Evolutionary conservation across 2,329 filamentous ascomycete genomes (phyloP).

Genomic region (Arachnopeziza araneosa): DNA sequence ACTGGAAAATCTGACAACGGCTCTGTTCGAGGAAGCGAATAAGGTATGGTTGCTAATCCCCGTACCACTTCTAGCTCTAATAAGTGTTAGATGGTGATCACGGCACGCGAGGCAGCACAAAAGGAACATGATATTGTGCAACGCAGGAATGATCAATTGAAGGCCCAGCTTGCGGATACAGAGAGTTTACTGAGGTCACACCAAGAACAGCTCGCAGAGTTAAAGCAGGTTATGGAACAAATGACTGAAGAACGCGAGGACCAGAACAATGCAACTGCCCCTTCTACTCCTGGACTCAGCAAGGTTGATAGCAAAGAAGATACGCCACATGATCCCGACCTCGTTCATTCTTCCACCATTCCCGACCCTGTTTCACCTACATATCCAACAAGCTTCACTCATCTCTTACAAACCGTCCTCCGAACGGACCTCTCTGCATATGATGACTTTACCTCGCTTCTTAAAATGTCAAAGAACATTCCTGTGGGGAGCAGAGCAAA

Average conservation of each 20-base stretch:
- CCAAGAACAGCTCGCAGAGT: constrained; percentile 84
- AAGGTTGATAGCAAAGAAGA: constrained; percentile 58
- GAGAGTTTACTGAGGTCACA: constrained; percentile 82
- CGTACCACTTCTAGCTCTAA: constrained; percentile 40
- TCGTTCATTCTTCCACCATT: constrained; percentile 21
- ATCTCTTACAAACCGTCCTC: constrained; percentile 77
- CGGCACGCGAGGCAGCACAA: constrained; percentile 82
- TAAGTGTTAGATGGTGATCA: constrained; percentile 86
- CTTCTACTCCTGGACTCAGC: constrained; percentile 71
- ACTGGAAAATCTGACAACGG: constrained; percentile 81
- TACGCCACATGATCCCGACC: constrained; percentile 34
- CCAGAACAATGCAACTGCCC: constrained; percentile 59
- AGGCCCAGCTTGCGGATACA: constrained; percentile 77
- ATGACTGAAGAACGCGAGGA: constrained; percentile 73
- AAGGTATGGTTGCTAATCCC: constrained; percentile 44
- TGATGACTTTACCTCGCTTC: constrained; percentile 76
- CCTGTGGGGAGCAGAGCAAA: constrained; percentile 58
- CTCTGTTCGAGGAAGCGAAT: constrained; percentile 97
- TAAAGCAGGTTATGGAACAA: constrained; percentile 88
- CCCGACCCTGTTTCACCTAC: constrained; percentile 45
- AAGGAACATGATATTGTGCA: constrained; percentile 75
- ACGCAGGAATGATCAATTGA: constrained; percentile 82
- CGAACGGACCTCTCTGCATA: constrained; percentile 76
- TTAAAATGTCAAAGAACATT: constrained; percentile 58
- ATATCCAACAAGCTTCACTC: constrained; percentile 67